Evolutionary conservation across 805 yeast species (phyloP).

Genomic region (Metschnikowia similis): DNA sequence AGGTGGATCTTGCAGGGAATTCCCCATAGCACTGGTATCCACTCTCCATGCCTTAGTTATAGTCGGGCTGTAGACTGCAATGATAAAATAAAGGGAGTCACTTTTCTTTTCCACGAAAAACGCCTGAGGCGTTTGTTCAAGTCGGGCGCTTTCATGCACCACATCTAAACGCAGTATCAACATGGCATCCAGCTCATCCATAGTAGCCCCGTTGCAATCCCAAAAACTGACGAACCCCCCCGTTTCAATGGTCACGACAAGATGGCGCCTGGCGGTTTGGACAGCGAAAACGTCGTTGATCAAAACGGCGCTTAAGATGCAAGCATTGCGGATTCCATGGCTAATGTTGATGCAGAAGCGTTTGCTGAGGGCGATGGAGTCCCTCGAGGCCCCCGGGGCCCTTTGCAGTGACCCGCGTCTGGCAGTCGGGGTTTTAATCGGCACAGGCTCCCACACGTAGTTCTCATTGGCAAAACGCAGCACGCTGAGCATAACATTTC

Average conservation of each 20-base stretch:
- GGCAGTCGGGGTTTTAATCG: conserved; percentile 7
- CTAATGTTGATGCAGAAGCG: conserved; percentile 25
- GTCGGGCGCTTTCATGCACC: conserved; percentile 2
- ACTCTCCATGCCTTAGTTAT: conserved; percentile 42
- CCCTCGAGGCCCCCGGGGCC: neutral
- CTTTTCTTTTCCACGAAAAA: conserved; percentile 19
- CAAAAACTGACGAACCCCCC: conserved; percentile 49
- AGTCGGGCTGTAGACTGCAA: conserved; percentile 45
- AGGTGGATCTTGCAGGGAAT: neutral
- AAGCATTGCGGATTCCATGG: neutral
- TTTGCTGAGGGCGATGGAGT: conserved; percentile 29
- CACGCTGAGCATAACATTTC: conserved; percentile 31
- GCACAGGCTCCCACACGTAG: conserved; percentile 41
- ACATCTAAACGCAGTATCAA: conserved; percentile 18
- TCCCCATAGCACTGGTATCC: conserved; percentile 6
- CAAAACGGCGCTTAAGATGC: conserved; percentile 31
- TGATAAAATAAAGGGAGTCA: conserved; percentile 32
- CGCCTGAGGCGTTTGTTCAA: conserved; percentile 19
- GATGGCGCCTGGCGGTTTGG: conserved; percentile 23
- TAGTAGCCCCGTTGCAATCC: conserved; percentile 46
- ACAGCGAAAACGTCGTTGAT: conserved; percentile 25
- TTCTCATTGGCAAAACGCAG: conserved; percentile 37
- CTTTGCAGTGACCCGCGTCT: neutral
- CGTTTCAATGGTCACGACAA: conserved; percentile 29
- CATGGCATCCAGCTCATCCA: conserved; percentile 29